Evolutionary conservation across 1,284 basidiomycete species (phyloP), one percentile per base, ranked within the genome.

Genomic region (Trametes sp.): DNA sequence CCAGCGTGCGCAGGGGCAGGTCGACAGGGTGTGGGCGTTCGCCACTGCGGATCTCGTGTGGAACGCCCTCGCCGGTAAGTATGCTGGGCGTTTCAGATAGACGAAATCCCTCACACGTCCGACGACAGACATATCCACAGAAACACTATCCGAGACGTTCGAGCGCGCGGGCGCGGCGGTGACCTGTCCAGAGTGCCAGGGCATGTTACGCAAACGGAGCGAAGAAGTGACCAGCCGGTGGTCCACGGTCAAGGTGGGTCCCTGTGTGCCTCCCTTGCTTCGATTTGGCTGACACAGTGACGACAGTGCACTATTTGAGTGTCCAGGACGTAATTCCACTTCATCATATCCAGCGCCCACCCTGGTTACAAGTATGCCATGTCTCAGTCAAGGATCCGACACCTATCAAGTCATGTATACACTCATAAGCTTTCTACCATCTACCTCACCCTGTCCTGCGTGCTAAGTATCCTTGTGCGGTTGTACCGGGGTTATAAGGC

Each of bases 161-260:
- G 56, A 65, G 14, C 69, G 69, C 13, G 59, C 75, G 10, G 66
- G 63, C 24, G 54, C 66, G 21, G 59, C 66, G 51, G 50, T 74
- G 6, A 26, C 64, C 1, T 76, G 75, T 52, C 54, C 85, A 33
- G 78, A 83, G 28, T 92, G 89, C 71, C 82, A 81, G 62, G 70
- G 75, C 54, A 75, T 83, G 1, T 78, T 92, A 26, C 77, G 81
- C 52, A 84, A 86, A 35, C 82, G 89, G 31, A 82, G 91, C 45
- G 84, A 84, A 70, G 81, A 81, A 49, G 77, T 92, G 36, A 76
- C 89, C 38, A 73, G 84, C 31, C 87, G 90, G 66, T 92, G 89
- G 89, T 87, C 89, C 16, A 78, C 84, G 31, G 86, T 92, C 46
- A 92, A 89, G 79, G 89, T 89, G 66, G 2, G 57, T n/a, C n/a